Conservation (phyloP, 2,329 filamentous ascomycete species). For the Acrocalymma vagum region DNA sequence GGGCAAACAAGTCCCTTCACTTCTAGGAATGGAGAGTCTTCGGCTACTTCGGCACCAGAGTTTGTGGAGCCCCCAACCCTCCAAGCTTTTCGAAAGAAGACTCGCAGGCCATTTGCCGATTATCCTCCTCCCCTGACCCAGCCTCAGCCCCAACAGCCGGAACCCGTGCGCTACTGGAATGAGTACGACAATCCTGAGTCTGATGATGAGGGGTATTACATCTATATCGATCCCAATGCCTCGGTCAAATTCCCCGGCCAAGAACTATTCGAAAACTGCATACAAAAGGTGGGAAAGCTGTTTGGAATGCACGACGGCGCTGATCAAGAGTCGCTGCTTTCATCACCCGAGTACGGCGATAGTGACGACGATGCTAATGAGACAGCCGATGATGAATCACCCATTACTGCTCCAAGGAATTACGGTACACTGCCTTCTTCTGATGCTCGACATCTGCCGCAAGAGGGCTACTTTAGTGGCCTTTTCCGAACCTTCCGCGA, state of each 20-base stretch:
- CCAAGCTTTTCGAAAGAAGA: conserved; percentile 55
- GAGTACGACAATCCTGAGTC: conserved; percentile 83
- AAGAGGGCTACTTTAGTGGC: conserved; percentile 39
- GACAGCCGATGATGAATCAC: conserved; percentile 51
- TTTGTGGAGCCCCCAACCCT: conserved; percentile 50
- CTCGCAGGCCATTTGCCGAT: conserved; percentile 39
- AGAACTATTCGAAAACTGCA: conserved; percentile 61
- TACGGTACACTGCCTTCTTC: conserved; percentile 53
- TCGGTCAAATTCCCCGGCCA: conserved; percentile 69
- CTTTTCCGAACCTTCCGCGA: conserved; percentile 37
- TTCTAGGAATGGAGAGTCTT: conserved; percentile 41
- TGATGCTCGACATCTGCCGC: conserved; percentile 3
- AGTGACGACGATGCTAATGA: conserved; percentile 63
- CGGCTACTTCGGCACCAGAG: conserved; percentile 43
- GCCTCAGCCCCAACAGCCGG: conserved; percentile 25
- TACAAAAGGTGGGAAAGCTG: conserved; percentile 29
- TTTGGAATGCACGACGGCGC: conserved; percentile 30
- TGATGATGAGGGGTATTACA: conserved; percentile 70
- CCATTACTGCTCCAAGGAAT: conserved; percentile 53
- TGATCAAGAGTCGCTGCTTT: conserved; percentile 33
- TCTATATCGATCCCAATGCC: conserved; percentile 77
- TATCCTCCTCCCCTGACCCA: conserved; percentile 28
- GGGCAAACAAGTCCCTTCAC: conserved; percentile 41
- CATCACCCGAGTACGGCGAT: conserved; percentile 53
- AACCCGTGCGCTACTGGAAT: conserved; percentile 73